These are phyloP conservation scores for Botryotinia narcissicola DNA, from an alignment of 2,329 filamentous ascomycete species.

Conservation along the genomic window DNA sequence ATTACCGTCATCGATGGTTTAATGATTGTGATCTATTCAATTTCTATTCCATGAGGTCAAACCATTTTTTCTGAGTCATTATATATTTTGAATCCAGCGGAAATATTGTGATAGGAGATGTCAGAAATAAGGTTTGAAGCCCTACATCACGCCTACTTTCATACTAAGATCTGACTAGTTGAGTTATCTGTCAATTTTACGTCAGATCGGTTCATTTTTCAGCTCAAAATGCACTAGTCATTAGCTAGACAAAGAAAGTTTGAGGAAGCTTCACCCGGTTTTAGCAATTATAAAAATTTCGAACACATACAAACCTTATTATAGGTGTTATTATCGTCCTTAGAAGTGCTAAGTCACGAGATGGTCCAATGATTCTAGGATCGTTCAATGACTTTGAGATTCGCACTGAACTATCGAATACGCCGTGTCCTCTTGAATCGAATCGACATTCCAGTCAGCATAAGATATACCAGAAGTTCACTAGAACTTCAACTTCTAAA, in stretches of 20 bases:
- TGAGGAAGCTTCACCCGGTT: background rate
- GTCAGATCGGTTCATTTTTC: background rate
- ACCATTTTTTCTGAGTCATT: no score
- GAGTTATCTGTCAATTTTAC: background rate
- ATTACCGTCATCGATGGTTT: background rate
- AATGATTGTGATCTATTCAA: no score
- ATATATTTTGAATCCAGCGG: no score
- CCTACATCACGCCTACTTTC: no score
- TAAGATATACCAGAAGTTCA: rapidly evolving
- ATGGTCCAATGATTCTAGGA: background rate
- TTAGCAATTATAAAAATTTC: rapidly evolving
- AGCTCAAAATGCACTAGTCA: background rate
- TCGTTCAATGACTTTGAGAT: background rate
- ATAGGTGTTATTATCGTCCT: background rate
- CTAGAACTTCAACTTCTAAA: background rate
- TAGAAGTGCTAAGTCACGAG: background rate
- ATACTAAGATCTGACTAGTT: rapidly evolving
- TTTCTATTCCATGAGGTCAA: no score
- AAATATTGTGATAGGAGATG: no score
- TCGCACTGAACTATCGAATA: background rate
- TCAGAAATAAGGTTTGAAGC: no score
- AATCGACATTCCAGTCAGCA: background rate
- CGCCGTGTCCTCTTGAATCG: background rate
- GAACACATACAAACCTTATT: background rate
- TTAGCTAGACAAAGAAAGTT: no score